These are phyloP conservation scores for Rhizophagus sp. DNA, from an alignment of 192 early-diverging fungal genomes.

Conservation along the genomic window DNA sequence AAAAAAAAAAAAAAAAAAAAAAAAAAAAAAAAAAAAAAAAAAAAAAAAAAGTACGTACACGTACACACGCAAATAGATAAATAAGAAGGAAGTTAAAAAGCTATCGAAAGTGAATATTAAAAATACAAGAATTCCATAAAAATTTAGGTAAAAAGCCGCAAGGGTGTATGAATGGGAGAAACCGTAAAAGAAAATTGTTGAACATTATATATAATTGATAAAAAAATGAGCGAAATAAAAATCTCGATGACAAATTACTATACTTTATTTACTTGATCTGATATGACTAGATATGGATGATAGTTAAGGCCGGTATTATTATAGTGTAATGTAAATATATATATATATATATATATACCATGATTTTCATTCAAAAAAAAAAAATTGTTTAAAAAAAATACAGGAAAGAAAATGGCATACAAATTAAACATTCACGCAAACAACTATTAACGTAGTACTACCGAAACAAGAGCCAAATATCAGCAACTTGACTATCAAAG, in stretches of 20 bases:
- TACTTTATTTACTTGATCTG: not conserved
- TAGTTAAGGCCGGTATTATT: not conserved
- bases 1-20: too few species aligned
- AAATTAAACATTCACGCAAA: not conserved
- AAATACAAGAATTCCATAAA: not conserved
- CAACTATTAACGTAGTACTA: not conserved
- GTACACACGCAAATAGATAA: not conserved
- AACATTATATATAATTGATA: not conserved
- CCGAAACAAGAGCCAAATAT: too few species aligned
- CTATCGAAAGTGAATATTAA: not conserved
- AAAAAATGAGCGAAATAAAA: not conserved
- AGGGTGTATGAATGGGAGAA: not conserved
- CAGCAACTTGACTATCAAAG: not conserved
- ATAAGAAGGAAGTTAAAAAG: not conserved
- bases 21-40: not conserved
- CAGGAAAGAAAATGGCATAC: not conserved
- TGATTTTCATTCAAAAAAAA: not conserved
- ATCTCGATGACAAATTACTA: slow-evolving; percentile 16
- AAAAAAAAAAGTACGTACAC: not conserved
- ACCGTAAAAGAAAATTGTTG: not conserved
- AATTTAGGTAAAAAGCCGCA: not conserved
- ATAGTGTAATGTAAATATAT: not conserved
- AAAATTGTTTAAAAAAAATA: not conserved
- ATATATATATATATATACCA: not conserved
- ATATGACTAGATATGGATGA: not conserved